Evolutionary conservation across 352 stramenopile species (phyloP).

Genomic region (Pythium aquatile): DNA sequence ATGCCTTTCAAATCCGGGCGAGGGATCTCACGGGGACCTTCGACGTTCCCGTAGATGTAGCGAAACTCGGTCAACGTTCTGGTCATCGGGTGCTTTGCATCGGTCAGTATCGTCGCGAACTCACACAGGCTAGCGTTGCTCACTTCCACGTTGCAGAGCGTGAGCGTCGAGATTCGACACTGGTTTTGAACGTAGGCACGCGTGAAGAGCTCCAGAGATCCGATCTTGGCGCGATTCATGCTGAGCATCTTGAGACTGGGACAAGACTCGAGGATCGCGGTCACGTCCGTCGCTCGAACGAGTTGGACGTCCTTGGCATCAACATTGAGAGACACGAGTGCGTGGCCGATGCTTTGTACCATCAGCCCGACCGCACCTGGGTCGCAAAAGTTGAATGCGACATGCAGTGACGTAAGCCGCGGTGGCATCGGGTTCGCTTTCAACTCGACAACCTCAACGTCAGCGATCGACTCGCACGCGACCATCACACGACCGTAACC

Average conservation of each 20-base stretch:
- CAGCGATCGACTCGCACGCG: not conserved
- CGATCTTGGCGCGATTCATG: slow-evolving; percentile 6
- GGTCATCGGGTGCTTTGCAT: slow-evolving; percentile 5
- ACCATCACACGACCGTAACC: slow-evolving; percentile 7
- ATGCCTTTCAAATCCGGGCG: slow-evolving; percentile 8
- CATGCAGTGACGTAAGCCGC: slow-evolving; percentile 2
- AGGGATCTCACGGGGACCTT: not conserved
- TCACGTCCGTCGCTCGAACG: not conserved
- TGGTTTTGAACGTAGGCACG: not conserved
- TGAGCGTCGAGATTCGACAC: slow-evolving; percentile 3
- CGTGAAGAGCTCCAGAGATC: slow-evolving; percentile 11
- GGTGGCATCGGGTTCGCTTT: not conserved
- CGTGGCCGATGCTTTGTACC: slow-evolving; percentile 1
- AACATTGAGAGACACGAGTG: slow-evolving; percentile 15
- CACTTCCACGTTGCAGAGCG: slow-evolving; percentile 18
- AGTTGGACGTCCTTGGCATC: not conserved
- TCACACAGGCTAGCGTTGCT: slow-evolving; percentile 11
- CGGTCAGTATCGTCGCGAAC: slow-evolving; percentile 6
- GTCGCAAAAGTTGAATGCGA: slow-evolving; percentile 21
- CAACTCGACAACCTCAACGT: not conserved
- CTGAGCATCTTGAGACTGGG: slow-evolving; percentile 7
- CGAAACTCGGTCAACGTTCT: slow-evolving; percentile 15
- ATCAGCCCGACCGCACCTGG: slow-evolving; percentile 1
- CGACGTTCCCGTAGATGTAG: slow-evolving; percentile 13
- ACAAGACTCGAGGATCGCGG: slow-evolving; percentile 11